Percentiles rank a stretch among this genome's conserved stretches.
phyloP scores from a whole-genome alignment of 192 early-diverging fungal species.

The Podochytrium sp. region DNA sequence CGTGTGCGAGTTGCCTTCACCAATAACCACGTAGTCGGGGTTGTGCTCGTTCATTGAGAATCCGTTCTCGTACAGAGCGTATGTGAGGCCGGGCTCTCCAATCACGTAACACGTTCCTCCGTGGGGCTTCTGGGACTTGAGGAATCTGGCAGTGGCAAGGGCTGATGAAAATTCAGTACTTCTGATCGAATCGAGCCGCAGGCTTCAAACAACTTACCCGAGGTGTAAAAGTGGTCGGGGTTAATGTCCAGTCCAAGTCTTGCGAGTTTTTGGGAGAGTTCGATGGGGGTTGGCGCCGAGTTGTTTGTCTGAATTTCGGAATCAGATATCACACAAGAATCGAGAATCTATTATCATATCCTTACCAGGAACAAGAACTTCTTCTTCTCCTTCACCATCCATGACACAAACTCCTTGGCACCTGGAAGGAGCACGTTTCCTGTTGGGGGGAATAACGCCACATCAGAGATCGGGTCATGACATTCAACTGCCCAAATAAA shows the following conservation, averaged over 20 bases:
- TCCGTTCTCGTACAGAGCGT: slow-evolving; percentile 59
- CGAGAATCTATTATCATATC: not conserved
- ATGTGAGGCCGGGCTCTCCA: slow-evolving; percentile 63
- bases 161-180: slow-evolving; percentile 9
- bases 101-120: slow-evolving; percentile 54
- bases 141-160: slow-evolving; percentile 60
- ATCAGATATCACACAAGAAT: not conserved
- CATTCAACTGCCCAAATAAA: not conserved
- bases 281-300: slow-evolving; percentile 62
- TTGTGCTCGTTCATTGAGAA: slow-evolving; percentile 60
- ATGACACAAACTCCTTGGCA: slow-evolving; percentile 62
- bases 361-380: slow-evolving; percentile 59
- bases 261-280: slow-evolving; percentile 57
- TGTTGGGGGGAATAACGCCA: slow-evolving; percentile 10
- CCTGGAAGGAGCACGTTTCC: slow-evolving; percentile 56
- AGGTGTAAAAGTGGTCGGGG: slow-evolving; percentile 62
- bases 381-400: slow-evolving; percentile 55
- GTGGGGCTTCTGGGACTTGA: slow-evolving; percentile 55
- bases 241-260: slow-evolving; percentile 57
- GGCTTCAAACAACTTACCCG: slow-evolving; percentile 5
- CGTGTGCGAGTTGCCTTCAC: slow-evolving; percentile 56
- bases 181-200: not conserved
- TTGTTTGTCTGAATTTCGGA: slow-evolving; percentile 58
- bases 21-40: slow-evolving; percentile 63
- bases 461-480: not conserved